phyloP scores from a whole-genome alignment of 2,329 filamentous ascomycete species.

The Pyrenophora tritici-repentis region DNA sequence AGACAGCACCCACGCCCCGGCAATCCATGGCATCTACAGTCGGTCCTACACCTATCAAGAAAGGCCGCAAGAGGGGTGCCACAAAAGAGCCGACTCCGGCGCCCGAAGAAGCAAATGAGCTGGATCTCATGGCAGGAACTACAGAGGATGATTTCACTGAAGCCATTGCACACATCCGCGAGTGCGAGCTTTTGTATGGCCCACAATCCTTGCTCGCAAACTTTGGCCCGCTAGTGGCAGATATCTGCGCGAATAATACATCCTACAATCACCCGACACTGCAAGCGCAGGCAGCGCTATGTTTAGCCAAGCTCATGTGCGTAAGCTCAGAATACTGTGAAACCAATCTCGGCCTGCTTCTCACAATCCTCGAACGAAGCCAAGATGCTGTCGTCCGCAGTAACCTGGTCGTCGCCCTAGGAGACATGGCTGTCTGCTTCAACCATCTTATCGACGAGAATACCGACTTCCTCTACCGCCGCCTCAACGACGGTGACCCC shows the following conservation, averaged over 20 bases:
- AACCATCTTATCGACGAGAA: conserved; percentile 99
- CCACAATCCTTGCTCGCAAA: conserved; percentile 82
- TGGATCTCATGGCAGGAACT: conserved; percentile 95
- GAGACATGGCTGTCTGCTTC: conserved; percentile 99
- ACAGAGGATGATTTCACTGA: conserved; percentile 94
- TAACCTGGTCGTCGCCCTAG: conserved; percentile 94
- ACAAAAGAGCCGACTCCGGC: conserved; percentile 52
- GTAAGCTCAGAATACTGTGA: conserved; percentile 97
- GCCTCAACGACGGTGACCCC: conserved; percentile 83
- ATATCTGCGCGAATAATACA: conserved; percentile 91
- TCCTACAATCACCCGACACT: conserved; percentile 87
- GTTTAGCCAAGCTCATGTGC: conserved; percentile 98
- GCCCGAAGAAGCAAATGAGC: conserved; percentile 76
- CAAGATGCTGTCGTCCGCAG: conserved; percentile 90
- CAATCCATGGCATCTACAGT: conserved; percentile 35
- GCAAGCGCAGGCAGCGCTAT: conserved; percentile 90
- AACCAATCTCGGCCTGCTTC: conserved; percentile 85
- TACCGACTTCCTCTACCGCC: conserved; percentile 94
- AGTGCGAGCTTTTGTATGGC: conserved; percentile 82
- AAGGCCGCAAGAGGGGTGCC: conserved; percentile 48
- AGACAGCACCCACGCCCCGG: conserved; percentile 44
- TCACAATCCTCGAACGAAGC: conserved; percentile 96
- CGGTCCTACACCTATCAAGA: conserved; percentile 46
- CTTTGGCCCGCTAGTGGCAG: conserved; percentile 88
- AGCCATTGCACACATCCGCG: conserved; percentile 81